Evolutionary conservation across 768 basidiomycete genomes (phyloP).

Genomic region (Nevesoporus exiguus): DNA sequence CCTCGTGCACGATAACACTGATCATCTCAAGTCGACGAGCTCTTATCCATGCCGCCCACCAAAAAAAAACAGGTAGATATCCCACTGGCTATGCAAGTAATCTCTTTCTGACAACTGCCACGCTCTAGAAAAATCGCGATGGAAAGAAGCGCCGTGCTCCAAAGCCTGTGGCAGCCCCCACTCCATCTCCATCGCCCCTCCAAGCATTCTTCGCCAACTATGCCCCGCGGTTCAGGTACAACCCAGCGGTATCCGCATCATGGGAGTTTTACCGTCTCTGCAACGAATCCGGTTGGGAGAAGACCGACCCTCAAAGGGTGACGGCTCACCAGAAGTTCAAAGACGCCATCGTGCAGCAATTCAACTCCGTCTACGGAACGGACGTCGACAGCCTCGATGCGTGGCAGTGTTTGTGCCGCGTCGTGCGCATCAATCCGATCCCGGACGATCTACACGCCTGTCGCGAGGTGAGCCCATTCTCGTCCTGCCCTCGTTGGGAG

Average conservation of each 20-base stretch:
- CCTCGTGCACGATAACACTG: no score
- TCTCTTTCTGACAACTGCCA: no score
- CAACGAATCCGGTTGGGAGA: constrained; percentile 7
- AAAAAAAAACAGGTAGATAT: background rate
- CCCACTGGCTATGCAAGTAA: background rate
- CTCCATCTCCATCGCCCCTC: background rate
- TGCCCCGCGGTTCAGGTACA: background rate
- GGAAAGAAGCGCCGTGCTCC: background rate
- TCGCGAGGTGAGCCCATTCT: background rate
- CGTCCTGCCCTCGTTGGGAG: background rate
- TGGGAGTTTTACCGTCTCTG: constrained; percentile 17
- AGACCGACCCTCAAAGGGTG: background rate
- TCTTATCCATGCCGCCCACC: background rate
- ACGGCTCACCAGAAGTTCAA: background rate
- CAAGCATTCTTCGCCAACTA: constrained; percentile 1
- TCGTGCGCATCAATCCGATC: background rate
- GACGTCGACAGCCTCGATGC: background rate
- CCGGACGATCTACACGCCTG: background rate
- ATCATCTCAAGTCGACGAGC: background rate
- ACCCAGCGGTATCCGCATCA: constrained; percentile 6
- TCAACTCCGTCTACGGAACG: background rate
- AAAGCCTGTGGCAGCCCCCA: background rate
- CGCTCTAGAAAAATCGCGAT: background rate
- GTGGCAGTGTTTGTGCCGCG: background rate
- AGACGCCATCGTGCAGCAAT: background rate